Conservation (phyloP, 495 filamentous ascomycete species). For the Xylaria bambusicola region DNA sequence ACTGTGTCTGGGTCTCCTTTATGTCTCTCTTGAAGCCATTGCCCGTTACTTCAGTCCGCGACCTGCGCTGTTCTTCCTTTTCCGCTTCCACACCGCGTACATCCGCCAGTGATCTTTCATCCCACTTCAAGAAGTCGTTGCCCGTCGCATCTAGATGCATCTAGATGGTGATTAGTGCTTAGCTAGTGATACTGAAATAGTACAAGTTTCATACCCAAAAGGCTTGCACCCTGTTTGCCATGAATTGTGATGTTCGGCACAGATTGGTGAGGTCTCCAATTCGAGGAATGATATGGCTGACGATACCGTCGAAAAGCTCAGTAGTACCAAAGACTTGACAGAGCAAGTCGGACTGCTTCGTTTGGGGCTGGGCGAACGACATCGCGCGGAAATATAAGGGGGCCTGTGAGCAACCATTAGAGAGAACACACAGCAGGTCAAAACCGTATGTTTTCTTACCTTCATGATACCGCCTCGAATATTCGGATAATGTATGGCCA, state of each 20-base stretch:
- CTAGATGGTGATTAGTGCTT: constrained; percentile 1
- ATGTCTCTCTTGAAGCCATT: background rate
- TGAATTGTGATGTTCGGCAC: constrained; percentile 21
- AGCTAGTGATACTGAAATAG: background rate
- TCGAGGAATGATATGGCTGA: constrained; percentile 18
- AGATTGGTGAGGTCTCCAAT: constrained; percentile 26
- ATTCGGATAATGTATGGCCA: constrained; percentile 19
- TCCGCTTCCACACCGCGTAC: background rate
- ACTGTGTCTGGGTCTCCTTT: background rate
- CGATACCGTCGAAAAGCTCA: constrained; percentile 17
- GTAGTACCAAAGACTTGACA: constrained; percentile 6
- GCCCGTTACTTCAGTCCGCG: background rate
- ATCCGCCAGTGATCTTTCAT: background rate
- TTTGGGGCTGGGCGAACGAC: background rate
- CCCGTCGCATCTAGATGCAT: constrained; percentile 4
- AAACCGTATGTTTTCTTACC: constrained; percentile 11
- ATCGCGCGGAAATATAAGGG: constrained; percentile 7
- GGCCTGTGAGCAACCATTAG: constrained; percentile 14
- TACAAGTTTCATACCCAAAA: constrained; percentile 1
- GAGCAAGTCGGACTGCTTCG: constrained; percentile 7
- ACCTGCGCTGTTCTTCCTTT: background rate
- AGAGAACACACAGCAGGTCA: background rate
- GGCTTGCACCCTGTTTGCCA: background rate
- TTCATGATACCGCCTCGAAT: constrained; percentile 21
- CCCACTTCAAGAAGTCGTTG: constrained; percentile 3